A percentile compares a stretch with the other conserved stretches of the same genome.
Evolutionary conservation across 108 stramenopile species (phyloP).

Genomic region (Craspedostauros australis): DNA sequence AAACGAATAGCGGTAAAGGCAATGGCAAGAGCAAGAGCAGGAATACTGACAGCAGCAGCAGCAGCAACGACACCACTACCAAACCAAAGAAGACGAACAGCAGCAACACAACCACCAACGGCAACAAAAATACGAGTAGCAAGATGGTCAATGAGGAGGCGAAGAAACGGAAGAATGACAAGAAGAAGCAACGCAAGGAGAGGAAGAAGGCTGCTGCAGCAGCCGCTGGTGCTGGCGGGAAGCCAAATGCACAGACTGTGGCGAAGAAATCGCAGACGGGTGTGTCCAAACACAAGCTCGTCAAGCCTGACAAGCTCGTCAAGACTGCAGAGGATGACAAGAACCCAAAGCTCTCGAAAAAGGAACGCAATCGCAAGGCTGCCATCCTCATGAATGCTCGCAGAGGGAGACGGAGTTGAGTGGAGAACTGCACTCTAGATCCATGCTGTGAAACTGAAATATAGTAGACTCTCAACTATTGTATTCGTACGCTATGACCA

Average conservation of each 20-base stretch:
- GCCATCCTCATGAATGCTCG: conserved; percentile 34
- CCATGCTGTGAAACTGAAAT: too few relatives aligned
- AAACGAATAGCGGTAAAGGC: not conserved
- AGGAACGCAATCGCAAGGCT: conserved; percentile 43
- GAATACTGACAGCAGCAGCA: conserved; percentile 6
- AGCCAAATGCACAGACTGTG: not conserved
- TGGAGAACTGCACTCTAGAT: too few relatives aligned
- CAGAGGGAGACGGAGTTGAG: conserved; percentile 6
- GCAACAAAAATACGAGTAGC: too few relatives aligned
- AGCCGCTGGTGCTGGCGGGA: not conserved
- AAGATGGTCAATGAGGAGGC: too few relatives aligned
- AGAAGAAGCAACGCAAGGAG: conserved; percentile 18
- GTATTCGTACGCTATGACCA: too few relatives aligned
- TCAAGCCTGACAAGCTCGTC: not conserved
- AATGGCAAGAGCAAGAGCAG: not conserved
- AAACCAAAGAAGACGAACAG: not conserved
- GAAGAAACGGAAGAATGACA: conserved; percentile 23
- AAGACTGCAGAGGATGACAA: conserved; percentile 5
- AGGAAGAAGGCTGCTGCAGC: conserved; percentile 13
- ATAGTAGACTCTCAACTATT: too few relatives aligned
- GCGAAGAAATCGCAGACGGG: conserved; percentile 1
- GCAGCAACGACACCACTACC: not conserved
- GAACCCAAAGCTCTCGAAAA: conserved; percentile 33
- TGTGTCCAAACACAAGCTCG: not conserved
- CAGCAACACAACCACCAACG: not conserved